Percentiles rank a stretch among this genome's conserved stretches.
phyloP scores from a whole-genome alignment of 108 stramenopile species.

The Cyclotella cryptica region DNA sequence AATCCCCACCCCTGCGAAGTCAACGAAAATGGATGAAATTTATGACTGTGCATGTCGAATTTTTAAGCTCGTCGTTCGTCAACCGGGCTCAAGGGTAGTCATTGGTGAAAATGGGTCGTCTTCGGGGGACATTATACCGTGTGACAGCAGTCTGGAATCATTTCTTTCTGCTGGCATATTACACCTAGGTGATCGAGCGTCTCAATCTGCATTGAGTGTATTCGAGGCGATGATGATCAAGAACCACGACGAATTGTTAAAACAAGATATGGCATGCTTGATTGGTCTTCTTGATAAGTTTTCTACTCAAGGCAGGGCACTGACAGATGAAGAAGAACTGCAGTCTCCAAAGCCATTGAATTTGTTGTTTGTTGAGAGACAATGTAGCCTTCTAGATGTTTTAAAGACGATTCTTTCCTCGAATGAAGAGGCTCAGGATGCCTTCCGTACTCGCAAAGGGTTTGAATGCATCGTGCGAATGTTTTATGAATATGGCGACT shows the following conservation, averaged over 20 bases:
- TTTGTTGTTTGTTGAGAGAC: conserved; percentile 36
- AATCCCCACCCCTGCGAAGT: conserved; percentile 18
- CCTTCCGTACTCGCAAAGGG: conserved; percentile 74
- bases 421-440: conserved; percentile 70
- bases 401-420: conserved; percentile 63
- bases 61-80: conserved; percentile 55
- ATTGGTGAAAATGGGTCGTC: conserved; percentile 36
- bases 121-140: conserved; percentile 29
- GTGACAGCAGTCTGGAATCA: conserved; percentile 44
- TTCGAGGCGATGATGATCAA: conserved; percentile 74
- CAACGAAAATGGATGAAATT: conserved; percentile 42
- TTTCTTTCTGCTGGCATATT: conserved; percentile 67
- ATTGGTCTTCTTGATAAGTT: conserved; percentile 65
- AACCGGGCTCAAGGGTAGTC: conserved; percentile 35
- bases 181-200: conserved; percentile 71
- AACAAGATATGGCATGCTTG: conserved; percentile 67
- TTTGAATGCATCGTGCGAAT: conserved; percentile 66
- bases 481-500: conserved; percentile 59
- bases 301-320: conserved; percentile 12
- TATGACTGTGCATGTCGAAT: conserved; percentile 51
- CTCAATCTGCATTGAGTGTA: conserved; percentile 63
- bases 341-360: conserved; percentile 8
- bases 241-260: conserved; percentile 57
- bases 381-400: conserved; percentile 51
- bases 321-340: not conserved